Evolutionary conservation across 495 filamentous ascomycete species (phyloP).

Genomic region (Tuber indicum): DNA sequence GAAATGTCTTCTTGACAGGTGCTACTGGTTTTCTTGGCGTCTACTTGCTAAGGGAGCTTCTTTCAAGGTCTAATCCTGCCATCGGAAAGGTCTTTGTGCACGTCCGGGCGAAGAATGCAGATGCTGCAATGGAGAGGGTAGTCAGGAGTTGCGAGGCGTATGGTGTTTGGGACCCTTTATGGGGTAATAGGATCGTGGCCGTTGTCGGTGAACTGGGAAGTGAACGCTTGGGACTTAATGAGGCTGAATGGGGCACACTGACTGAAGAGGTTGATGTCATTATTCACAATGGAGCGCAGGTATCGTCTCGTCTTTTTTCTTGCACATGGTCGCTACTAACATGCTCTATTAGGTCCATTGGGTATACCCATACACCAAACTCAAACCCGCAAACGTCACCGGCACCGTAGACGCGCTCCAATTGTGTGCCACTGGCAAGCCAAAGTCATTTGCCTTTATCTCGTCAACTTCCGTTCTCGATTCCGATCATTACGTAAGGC

Average conservation of each 20-base stretch:
- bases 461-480: conserved; percentile 82
- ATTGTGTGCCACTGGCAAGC: conserved; percentile 67
- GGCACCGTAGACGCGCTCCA: conserved; percentile 70
- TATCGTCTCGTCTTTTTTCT: conserved; percentile 11
- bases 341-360: conserved; percentile 59
- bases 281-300: conserved; percentile 80
- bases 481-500: conserved; percentile 66
- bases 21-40: conserved; percentile 88
- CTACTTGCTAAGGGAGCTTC: conserved; percentile 68
- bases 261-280: conserved; percentile 64
- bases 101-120: conserved; percentile 59
- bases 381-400: conserved; percentile 72
- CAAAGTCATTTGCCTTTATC: conserved; percentile 77
- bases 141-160: conserved; percentile 59
- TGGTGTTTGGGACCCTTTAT: conserved; percentile 70
- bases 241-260: conserved; percentile 57
- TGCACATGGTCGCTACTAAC: background rate
- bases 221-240: conserved; percentile 62
- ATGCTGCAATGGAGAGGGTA: conserved; percentile 50
- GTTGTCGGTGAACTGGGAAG: conserved; percentile 68
- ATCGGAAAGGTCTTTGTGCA: conserved; percentile 64
- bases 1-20: conserved; percentile 77
- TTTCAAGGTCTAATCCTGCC: conserved; percentile 53
- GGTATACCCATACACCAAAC: conserved; percentile 70
- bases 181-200: conserved; percentile 57